Evolutionary conservation across 495 filamentous ascomycete genomes (phyloP).

Genomic region (Penicillium tannophilum): DNA sequence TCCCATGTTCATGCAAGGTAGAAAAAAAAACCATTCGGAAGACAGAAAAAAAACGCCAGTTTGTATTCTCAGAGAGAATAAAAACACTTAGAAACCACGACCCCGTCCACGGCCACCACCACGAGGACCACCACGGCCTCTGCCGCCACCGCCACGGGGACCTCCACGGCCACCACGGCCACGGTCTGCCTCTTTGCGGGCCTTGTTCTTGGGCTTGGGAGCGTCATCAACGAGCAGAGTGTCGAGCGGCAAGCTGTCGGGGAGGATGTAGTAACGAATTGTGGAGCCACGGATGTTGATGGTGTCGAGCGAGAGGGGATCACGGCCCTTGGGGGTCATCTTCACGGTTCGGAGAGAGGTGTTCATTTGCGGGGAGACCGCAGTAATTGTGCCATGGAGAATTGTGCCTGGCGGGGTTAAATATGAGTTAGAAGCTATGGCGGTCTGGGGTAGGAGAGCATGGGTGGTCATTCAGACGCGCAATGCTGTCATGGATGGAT

Average conservation of each 20-base stretch:
- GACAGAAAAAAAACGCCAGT: conserved; percentile 32
- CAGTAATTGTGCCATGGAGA: conserved; percentile 91
- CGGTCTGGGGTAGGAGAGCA: conserved; percentile 2
- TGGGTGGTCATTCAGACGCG: background rate
- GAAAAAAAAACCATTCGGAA: conserved; percentile 23
- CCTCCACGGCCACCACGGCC: conserved; percentile 58
- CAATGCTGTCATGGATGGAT: background rate
- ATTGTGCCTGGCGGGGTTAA: conserved; percentile 68
- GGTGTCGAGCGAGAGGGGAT: conserved; percentile 84
- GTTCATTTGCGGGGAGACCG: conserved; percentile 97
- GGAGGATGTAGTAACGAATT: conserved; percentile 91
- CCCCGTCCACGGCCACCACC: conserved; percentile 66
- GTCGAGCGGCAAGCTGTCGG: conserved; percentile 91
- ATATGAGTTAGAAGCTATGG: conserved; percentile 3
- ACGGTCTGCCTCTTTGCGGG: conserved; percentile 84
- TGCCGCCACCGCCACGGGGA: conserved; percentile 52
- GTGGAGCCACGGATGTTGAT: conserved; percentile 95
- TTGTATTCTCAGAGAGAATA: conserved; percentile 25
- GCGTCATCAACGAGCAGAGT: conserved; percentile 93
- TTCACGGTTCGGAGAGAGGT: conserved; percentile 90
- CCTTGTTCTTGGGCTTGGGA: conserved; percentile 99
- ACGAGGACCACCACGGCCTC: conserved; percentile 59
- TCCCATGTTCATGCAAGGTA: conserved; percentile 32
- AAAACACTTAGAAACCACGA: conserved; percentile 48
- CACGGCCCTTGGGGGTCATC: conserved; percentile 86